These are phyloP conservation scores for Saururus chinensis DNA, from an alignment of 164 flowering plant species.

Conservation along the genomic window DNA sequence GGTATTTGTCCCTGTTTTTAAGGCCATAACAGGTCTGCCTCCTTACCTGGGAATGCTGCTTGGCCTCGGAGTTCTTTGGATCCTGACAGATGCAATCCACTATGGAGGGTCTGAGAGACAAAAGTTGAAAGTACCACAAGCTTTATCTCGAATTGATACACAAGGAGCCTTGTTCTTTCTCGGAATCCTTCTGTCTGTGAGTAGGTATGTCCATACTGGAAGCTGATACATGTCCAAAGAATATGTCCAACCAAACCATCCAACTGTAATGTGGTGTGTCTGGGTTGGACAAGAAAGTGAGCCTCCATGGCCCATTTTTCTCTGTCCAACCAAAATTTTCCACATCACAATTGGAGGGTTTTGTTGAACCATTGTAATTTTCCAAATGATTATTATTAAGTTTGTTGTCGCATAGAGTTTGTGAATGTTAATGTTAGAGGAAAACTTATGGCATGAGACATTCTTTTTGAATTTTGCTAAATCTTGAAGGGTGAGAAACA, in stretches of 20 bases:
- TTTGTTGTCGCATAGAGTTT: too few relatives aligned
- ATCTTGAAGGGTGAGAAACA: not conserved
- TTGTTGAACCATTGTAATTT: too few relatives aligned
- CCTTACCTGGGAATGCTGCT: conserved; percentile 93
- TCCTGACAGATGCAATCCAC: conserved; percentile 95
- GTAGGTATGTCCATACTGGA: conserved; percentile 82
- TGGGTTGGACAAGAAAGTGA: too few relatives aligned
- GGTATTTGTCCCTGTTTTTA: conserved; percentile 91
- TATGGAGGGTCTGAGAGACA: conserved; percentile 92
- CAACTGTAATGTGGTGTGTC: too few relatives aligned
- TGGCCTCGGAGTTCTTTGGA: conserved; percentile 97
- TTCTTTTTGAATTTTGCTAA: not conserved
- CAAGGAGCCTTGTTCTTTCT: conserved; percentile 97
- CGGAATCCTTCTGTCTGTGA: conserved; percentile 88
- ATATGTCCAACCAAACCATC: too few relatives aligned
- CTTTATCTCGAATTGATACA: conserved; percentile 91
- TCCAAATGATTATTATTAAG: too few relatives aligned
- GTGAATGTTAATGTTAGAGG: too few relatives aligned
- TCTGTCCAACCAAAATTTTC: too few relatives aligned
- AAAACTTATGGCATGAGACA: not conserved
- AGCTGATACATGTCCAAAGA: too few relatives aligned
- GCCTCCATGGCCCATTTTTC: too few relatives aligned
- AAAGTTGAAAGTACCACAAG: conserved; percentile 86
- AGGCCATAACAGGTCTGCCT: conserved; percentile 89
- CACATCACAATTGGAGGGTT: too few relatives aligned